Evolutionary conservation across 2,329 filamentous ascomycete genomes (phyloP).

Genomic region (Colletotrichum destructivum): DNA sequence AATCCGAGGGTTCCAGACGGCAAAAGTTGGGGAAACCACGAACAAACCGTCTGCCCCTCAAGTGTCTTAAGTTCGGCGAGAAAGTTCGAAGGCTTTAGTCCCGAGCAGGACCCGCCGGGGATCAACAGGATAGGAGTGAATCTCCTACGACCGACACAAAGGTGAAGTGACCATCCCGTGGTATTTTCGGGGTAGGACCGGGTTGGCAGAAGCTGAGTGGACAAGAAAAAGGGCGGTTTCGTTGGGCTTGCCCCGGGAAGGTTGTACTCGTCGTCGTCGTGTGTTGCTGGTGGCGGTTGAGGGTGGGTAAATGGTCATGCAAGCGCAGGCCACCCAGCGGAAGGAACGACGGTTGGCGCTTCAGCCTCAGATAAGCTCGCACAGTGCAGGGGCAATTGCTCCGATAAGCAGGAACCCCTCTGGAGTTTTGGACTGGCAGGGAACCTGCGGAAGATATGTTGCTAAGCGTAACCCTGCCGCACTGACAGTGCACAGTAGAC

Average conservation of each 20-base stretch:
- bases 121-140: constrained; percentile 27
- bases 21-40: constrained; percentile 4
- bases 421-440: constrained; percentile 9
- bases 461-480: constrained; percentile 20
- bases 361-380: constrained; percentile 38
- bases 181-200: background rate
- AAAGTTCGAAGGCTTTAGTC: constrained; percentile 10
- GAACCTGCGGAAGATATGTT: constrained; percentile 2
- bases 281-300: constrained; percentile 31
- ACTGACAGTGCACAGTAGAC: background rate
- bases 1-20: background rate
- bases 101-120: background rate
- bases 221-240: background rate
- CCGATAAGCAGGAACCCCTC: constrained; percentile 39
- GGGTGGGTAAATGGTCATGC: background rate
- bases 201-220: background rate
- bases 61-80: constrained; percentile 3
- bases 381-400: constrained; percentile 30
- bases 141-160: constrained; percentile 31
- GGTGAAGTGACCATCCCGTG: constrained; percentile 35
- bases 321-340: constrained; percentile 6
- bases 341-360: constrained; percentile 14
- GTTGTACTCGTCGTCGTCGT: constrained; percentile 1
- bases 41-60: constrained; percentile 32
- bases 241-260: constrained; percentile 3